Base-by-base conservation (phyloP, 306 rosid species). In the Rosa lucieae region DNA sequence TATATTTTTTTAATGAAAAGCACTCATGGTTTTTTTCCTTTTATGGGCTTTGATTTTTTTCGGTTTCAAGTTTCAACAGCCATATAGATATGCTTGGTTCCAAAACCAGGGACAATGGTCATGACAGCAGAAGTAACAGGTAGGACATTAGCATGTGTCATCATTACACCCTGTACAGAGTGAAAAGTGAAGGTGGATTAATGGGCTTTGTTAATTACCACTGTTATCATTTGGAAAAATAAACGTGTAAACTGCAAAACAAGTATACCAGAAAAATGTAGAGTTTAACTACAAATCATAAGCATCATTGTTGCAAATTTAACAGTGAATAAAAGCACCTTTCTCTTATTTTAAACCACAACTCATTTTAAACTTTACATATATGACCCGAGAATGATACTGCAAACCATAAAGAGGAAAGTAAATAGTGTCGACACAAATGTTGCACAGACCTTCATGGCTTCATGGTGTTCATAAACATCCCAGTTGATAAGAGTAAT, bases 91-190 rank as follows among this genome's bases (percentile, higher is more conserved):
- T 95, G 98, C 80, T 81, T 89, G 74, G 76, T 84, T 81, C 89
- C 91, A 75, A 95, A 82, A 74, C 90, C 78, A 70, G 99, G 99
- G 81, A 95, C 96, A 74, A 91, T 93, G 51, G 90, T 85, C 97
- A 90, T 93, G 80, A 93, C 96, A 67, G 93, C 90, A 79, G 97
- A 90, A 75, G 82, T 90, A 67, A 95, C 88, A 82, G 98, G 94
- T 40, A 95, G 81, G 85, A 95, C 89, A 88, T 95, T 95, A 75
- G 86, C 88, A 85, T 95, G 99, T 58, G 99, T 95, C 99, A 95
- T 86, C 99, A 93, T 93, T 70, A 95, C 99, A 79, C 99, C 99
- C 99, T 95, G 88, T 75, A 79, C 71, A 23, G 26, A 23, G 26
- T 23, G 58, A 70, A 79, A 75, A 65, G 0, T 4, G 74, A 68